phyloP scores from a whole-genome alignment of 192 early-diverging fungal genomes.

The Umbelopsis sp. region DNA sequence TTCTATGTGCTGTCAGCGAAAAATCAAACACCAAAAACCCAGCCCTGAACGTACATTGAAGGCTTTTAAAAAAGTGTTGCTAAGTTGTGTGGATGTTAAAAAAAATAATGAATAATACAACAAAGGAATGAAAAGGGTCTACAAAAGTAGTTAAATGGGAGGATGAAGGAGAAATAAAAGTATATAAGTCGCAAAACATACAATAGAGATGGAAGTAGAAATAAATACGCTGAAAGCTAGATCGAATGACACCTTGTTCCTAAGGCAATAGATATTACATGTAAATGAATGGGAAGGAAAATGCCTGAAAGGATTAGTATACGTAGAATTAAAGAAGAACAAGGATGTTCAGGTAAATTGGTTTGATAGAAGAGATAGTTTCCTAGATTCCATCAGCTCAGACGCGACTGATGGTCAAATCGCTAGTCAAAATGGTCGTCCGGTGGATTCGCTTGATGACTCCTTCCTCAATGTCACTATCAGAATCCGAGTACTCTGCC shows the following conservation, averaged over 20 bases:
- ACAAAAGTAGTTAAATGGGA: neutral
- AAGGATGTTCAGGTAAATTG: too few species aligned
- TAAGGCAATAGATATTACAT: conserved; percentile 19
- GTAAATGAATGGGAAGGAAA: neutral
- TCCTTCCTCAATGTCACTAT: conserved; percentile 12
- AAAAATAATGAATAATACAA: conserved; percentile 18
- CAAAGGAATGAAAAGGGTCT: neutral
- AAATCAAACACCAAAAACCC: neutral
- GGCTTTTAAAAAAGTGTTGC: neutral
- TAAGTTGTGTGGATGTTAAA: neutral
- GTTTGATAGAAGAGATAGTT: too few species aligned
- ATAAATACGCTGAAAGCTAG: conserved; percentile 2
- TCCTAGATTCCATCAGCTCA: neutral
- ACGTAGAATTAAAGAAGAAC: neutral
- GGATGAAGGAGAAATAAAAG: neutral
- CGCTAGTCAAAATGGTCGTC: conserved; percentile 3
- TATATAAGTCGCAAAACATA: conserved; percentile 2
- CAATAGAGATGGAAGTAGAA: conserved; percentile 13
- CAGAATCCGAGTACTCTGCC: neutral
- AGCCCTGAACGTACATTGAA: too few species aligned
- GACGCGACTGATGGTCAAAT: conserved; percentile 8
- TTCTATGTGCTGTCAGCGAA: neutral
- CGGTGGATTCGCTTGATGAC: conserved; percentile 4
- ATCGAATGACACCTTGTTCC: neutral
- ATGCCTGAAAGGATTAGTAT: neutral